Conservation (phyloP, 495 filamentous ascomycete genomes). For the Parathielavia appendiculata region DNA sequence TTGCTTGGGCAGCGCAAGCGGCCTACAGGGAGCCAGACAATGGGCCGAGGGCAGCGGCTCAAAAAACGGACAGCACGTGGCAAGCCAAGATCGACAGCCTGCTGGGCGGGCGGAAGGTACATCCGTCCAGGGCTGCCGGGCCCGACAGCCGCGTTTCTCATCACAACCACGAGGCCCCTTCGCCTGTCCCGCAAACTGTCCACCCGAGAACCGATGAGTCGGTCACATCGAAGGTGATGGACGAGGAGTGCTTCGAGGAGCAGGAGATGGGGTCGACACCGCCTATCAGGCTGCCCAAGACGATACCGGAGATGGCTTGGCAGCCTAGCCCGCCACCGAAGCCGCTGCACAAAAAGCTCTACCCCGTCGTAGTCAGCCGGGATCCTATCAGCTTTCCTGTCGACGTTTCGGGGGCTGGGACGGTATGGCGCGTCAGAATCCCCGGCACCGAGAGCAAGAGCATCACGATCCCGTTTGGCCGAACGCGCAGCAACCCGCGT, state of each 20-base stretch:
- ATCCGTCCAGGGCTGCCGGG: slow-evolving; percentile 51
- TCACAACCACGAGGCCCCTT: slow-evolving; percentile 44
- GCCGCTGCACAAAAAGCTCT: slow-evolving; percentile 32
- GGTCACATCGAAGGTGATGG: slow-evolving; percentile 55
- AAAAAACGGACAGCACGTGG: slow-evolving; percentile 44
- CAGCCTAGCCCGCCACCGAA: slow-evolving; percentile 40
- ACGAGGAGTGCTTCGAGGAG: slow-evolving; percentile 78
- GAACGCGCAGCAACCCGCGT: slow-evolving; percentile 46
- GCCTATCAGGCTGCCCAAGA: slow-evolving; percentile 59
- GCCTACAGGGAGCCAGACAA: slow-evolving; percentile 25
- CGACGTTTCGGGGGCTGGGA: slow-evolving; percentile 37
- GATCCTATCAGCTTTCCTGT: slow-evolving; percentile 40
- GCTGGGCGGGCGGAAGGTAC: slow-evolving; percentile 55
- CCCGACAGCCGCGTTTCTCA: slow-evolving; percentile 56
- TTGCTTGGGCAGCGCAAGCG: slow-evolving; percentile 25
- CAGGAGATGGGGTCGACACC: slow-evolving; percentile 75
- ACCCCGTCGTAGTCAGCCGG: slow-evolving; percentile 32
- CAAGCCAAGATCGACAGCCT: slow-evolving; percentile 71
- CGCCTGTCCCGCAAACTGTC: slow-evolving; percentile 45
- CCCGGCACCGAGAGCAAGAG: slow-evolving; percentile 39
- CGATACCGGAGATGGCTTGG: slow-evolving; percentile 52
- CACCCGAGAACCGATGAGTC: slow-evolving; percentile 20
- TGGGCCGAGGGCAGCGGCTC: not conserved
- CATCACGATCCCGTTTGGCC: slow-evolving; percentile 36
- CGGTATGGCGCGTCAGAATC: slow-evolving; percentile 40